phyloP scores from a whole-genome alignment of 2,329 filamentous ascomycete genomes.

The Phialophora macrospora region DNA sequence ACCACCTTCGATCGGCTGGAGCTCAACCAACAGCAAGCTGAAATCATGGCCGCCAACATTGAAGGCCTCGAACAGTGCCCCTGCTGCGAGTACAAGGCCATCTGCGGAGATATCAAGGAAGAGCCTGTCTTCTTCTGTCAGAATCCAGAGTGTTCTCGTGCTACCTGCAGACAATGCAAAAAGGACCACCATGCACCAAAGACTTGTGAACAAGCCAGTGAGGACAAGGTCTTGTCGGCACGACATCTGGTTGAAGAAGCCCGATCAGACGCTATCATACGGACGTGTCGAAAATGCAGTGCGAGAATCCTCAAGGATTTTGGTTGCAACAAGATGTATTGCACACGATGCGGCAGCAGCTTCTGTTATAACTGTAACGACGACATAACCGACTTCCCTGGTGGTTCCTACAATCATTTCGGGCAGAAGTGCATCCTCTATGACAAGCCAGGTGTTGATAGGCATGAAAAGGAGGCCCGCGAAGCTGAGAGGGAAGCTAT shows the following conservation, averaged over 20 bases:
- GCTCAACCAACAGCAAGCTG: conserved; percentile 71
- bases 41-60: conserved; percentile 70
- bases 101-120: conserved; percentile 68
- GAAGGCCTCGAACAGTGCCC: conserved; percentile 77
- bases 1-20: conserved; percentile 67
- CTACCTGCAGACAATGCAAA: conserved; percentile 72
- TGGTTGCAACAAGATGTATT: conserved; percentile 86
- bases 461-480: conserved; percentile 41
- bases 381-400: conserved; percentile 52
- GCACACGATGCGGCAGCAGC: conserved; percentile 61
- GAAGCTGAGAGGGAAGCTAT: conserved; percentile 43
- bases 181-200: conserved; percentile 72
- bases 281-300: conserved; percentile 69
- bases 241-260: conserved; percentile 79
- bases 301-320: conserved; percentile 77
- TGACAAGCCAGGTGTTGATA: conserved; percentile 55
- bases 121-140: conserved; percentile 76
- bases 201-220: conserved; percentile 69
- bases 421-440: conserved; percentile 67
- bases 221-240: conserved; percentile 63
- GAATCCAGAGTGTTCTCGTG: conserved; percentile 65
- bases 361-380: conserved; percentile 69
- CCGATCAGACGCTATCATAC: conserved; percentile 78
- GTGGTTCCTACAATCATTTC: conserved; percentile 71
- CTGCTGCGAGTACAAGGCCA: conserved; percentile 80